phyloP scores from a whole-genome alignment of 108 stramenopile genomes.

The Cylindrotheca fusiformis region DNA sequence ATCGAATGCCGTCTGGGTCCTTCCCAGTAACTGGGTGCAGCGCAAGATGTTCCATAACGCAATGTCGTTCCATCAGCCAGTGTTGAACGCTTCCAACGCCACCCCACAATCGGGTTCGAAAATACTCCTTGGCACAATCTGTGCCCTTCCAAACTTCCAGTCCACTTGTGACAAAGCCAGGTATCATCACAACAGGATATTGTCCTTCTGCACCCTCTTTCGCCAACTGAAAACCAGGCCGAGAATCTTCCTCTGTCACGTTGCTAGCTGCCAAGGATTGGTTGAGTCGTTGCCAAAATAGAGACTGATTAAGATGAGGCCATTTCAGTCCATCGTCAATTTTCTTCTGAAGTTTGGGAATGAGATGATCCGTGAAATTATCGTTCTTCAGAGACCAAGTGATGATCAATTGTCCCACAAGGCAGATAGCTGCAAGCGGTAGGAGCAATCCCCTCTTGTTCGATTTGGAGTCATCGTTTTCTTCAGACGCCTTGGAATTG shows the following conservation, averaged over 20 bases:
- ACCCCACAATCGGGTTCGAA: constrained; percentile 87
- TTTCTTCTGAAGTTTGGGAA: too few species aligned
- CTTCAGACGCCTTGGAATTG: not conserved
- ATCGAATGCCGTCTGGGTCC: constrained; percentile 69
- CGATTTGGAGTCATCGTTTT: not conserved
- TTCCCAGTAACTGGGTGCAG: constrained; percentile 73
- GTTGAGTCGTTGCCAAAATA: constrained; percentile 26
- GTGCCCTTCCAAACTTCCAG: constrained; percentile 88
- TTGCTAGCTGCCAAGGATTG: constrained; percentile 8
- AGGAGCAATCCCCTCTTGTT: not conserved
- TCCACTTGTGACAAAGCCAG: constrained; percentile 86
- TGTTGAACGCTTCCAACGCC: constrained; percentile 58
- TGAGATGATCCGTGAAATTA: not conserved
- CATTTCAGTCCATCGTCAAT: too few species aligned
- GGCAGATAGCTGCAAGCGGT: not conserved
- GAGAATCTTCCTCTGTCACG: constrained; percentile 18
- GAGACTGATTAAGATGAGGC: too few species aligned
- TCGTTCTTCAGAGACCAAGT: not conserved
- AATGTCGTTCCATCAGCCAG: constrained; percentile 72
- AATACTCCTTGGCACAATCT: constrained; percentile 69
- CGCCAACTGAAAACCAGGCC: constrained; percentile 54
- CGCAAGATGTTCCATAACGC: constrained; percentile 75
- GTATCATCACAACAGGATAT: constrained; percentile 83
- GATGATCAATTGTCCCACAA: not conserved
- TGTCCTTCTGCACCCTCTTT: constrained; percentile 63